Percentiles rank a stretch among this genome's conserved stretches.
Evolutionary conservation across 1,284 basidiomycete genomes (phyloP).

Genomic region (Ceratobasidium sp.): DNA sequence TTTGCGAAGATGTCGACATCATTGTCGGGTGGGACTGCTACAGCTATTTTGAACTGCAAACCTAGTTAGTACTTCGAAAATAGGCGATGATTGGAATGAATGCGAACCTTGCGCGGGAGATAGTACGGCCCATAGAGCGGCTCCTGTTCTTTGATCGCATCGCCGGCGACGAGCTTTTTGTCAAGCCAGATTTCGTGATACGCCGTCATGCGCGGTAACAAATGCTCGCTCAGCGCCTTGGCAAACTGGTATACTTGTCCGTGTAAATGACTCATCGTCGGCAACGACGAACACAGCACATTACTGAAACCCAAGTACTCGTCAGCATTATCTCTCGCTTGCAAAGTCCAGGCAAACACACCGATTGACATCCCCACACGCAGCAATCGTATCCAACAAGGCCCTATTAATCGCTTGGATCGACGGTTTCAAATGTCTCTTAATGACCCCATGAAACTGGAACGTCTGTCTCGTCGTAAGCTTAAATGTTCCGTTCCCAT

Average conservation of each 20-base stretch:
- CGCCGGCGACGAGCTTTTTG: slow-evolving; percentile 92
- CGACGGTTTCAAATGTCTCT: slow-evolving; percentile 93
- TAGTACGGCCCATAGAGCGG: slow-evolving; percentile 98
- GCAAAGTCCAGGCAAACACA: slow-evolving; percentile 54
- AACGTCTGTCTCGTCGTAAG: slow-evolving; percentile 99
- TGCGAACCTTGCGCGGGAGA: slow-evolving; percentile 85
- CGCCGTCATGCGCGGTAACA: slow-evolving; percentile 90
- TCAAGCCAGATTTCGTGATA: slow-evolving; percentile 99
- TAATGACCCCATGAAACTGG: slow-evolving; percentile 99
- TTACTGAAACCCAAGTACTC: slow-evolving; percentile 64
- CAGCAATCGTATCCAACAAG: slow-evolving; percentile 94
- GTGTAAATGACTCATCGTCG: slow-evolving; percentile 87
- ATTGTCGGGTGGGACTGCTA: slow-evolving; percentile 96
- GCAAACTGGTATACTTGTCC: slow-evolving; percentile 86
- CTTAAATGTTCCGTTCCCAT: slow-evolving; percentile 95
- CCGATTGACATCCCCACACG: slow-evolving; percentile 98
- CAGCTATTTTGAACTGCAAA: slow-evolving; percentile 94
- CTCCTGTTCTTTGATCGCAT: slow-evolving; percentile 92
- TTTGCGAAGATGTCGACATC: slow-evolving; percentile 97
- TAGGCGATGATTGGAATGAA: background rate
- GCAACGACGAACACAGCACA: slow-evolving; percentile 93
- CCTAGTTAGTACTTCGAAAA: slow-evolving; percentile 21
- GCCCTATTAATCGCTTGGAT: slow-evolving; percentile 96
- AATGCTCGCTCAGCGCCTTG: slow-evolving; percentile 85
- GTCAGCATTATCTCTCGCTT: slow-evolving; percentile 41